Base-by-base conservation (phyloP, 371 early-diverging fungal species). In the Syncephalastrum monosporum region DNA sequence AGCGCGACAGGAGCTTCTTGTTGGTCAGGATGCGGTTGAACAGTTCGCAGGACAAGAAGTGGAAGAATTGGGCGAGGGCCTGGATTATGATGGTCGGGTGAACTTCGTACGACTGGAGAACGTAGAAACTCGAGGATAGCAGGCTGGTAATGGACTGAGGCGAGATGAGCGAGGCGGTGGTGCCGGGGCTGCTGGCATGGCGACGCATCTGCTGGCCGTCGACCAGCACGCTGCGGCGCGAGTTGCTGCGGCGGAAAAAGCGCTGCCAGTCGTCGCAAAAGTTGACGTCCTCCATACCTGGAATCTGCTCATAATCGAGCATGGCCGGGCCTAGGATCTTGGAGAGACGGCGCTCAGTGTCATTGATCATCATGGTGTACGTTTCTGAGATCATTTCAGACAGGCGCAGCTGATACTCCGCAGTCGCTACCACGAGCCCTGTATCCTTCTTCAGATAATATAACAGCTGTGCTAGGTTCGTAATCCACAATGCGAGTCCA, bases 1-100 rank as follows among this genome's bases (percentile, higher is more conserved):
- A 82, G 7, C 95, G 84, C 55, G 87, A 86, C 55, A 91, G 81
- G 27, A 85, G 79, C 47, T 87, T 86, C 50, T 87, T 83, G 58
- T 80, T 84, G 13, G 86, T 79, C 59, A 95, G 59, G 59, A 97
- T 87, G 25, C 82, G 85, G 68, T 96, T 95, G 64, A 96, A 94
- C 29, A 90, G 57, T 66, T 89, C 90, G 54, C 86, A 79, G 29
- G 88, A 84, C 27, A 93, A 71, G 63, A 75, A 87, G 66, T 91
- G 85, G 57, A 93, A 75, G 38, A 91, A 63, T 65, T 94, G 94
- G 14, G 79, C 72, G 41, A 93, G 25, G 44, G 45, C 38, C 45
- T 90, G 86, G 50, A 84, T 78, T 19, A 82, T 68, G 47, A 93
- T 81, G 10, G 73, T 72, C 8, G 83, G 85, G 59, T 90, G 94